These are phyloP conservation scores for Coemansia sp. DNA, from an alignment of 192 early-diverging fungal genomes.

Conservation along the genomic window DNA sequence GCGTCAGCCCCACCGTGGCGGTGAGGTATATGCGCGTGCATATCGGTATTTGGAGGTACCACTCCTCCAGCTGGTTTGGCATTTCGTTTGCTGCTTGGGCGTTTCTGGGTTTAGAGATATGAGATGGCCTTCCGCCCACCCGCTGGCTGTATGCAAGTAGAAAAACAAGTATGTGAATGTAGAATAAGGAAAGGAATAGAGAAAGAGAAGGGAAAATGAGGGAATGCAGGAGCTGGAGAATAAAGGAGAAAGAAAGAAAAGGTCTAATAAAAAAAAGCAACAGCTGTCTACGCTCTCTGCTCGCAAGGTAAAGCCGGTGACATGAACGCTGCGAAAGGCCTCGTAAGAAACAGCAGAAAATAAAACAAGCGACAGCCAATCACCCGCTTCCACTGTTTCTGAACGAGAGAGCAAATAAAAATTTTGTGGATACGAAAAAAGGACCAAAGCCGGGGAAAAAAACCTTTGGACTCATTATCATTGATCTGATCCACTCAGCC, in stretches of 20 bases:
- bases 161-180: background rate
- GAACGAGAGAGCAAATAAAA: no score
- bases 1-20: slow-evolving; percentile 67
- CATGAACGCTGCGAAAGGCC: no score
- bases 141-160: background rate
- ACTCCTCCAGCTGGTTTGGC: slow-evolving; percentile 72
- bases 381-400: no score
- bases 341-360: no score
- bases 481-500: no score
- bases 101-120: background rate
- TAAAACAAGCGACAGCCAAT: no score
- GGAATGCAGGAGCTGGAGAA: background rate
- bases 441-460: no score
- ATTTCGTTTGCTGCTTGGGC: slow-evolving; percentile 15
- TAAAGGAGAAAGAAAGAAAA: background rate
- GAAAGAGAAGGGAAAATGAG: background rate
- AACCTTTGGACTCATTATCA: no score
- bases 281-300: no score
- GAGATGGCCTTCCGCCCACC: background rate
- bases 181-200: background rate
- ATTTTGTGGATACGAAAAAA: no score
- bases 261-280: no score
- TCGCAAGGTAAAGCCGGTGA: no score
- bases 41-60: slow-evolving; percentile 86
- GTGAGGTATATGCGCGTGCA: slow-evolving; percentile 88